These are phyloP conservation scores for Chimonanthus praecox DNA, from an alignment of 164 flowering plant species.

Conservation along the genomic window DNA sequence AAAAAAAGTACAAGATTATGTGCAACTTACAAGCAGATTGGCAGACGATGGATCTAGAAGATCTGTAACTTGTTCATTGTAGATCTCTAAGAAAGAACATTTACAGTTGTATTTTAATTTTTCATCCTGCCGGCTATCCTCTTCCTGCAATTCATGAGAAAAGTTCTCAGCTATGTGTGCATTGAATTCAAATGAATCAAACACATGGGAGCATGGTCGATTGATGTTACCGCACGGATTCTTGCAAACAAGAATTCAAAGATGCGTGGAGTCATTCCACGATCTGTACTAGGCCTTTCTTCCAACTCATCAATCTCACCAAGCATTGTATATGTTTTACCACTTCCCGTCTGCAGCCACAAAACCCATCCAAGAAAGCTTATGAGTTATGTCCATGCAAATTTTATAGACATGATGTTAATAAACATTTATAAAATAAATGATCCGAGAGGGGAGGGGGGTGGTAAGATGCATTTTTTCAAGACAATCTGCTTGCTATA, in stretches of 20 bases:
- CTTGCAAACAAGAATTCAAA: slow-evolving; percentile 95
- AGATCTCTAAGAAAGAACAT: slow-evolving; percentile 96
- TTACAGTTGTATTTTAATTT: slow-evolving; percentile 74
- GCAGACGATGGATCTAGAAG: slow-evolving; percentile 91
- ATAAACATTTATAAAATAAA: neutral
- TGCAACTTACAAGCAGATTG: slow-evolving; percentile 69
- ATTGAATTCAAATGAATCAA: slow-evolving; percentile 3
- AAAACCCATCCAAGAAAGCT: neutral
- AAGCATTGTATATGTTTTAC: slow-evolving; percentile 95
- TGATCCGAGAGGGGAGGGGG: neutral
- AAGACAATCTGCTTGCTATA: neutral
- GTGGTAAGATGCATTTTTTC: neutral
- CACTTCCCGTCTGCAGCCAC: slow-evolving; percentile 87
- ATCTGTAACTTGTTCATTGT: slow-evolving; percentile 96
- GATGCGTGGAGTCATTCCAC: slow-evolving; percentile 96
- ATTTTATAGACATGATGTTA: neutral
- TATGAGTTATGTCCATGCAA: neutral
- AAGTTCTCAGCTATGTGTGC: slow-evolving; percentile 2
- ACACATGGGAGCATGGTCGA: neutral
- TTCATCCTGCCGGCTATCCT: slow-evolving; percentile 84
- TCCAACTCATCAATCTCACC: slow-evolving; percentile 85
- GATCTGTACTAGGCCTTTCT: slow-evolving; percentile 62
- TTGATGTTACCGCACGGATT: slow-evolving; percentile 70
- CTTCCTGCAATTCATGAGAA: slow-evolving; percentile 57
- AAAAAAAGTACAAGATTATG: neutral